phyloP scores from a whole-genome alignment of 805 yeast genomes.

The Tetrapisispora fleetii region DNA sequence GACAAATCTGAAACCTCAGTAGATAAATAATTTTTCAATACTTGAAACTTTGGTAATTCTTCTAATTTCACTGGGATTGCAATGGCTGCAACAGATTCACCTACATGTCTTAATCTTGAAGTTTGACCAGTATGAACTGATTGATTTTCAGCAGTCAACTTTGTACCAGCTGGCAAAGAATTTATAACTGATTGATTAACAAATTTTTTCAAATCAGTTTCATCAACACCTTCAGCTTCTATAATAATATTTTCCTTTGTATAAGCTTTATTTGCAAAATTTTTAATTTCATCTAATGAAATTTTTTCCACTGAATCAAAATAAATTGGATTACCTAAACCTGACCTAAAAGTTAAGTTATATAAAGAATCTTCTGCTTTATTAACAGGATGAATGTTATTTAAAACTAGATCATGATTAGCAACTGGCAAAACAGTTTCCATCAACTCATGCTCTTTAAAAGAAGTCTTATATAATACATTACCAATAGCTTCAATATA shows the following conservation, averaged over 20 bases:
- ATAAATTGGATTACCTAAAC: slow-evolving; percentile 75
- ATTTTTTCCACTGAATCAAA: slow-evolving; percentile 56
- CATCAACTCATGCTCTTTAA: slow-evolving; percentile 70
- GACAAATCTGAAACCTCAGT: slow-evolving; percentile 48
- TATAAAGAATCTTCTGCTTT: slow-evolving; percentile 72
- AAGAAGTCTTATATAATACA: slow-evolving; percentile 58
- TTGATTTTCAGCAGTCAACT: slow-evolving; percentile 30
- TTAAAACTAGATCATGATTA: slow-evolving; percentile 47
- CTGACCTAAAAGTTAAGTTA: slow-evolving; percentile 72
- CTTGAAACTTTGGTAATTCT: slow-evolving; percentile 57
- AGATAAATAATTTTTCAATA: slow-evolving; percentile 56
- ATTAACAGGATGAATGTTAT: slow-evolving; percentile 41
- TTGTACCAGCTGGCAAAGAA: slow-evolving; percentile 49
- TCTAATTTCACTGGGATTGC: slow-evolving; percentile 66
- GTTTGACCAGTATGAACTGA: slow-evolving; percentile 57
- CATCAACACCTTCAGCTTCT: slow-evolving; percentile 63
- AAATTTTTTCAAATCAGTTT: slow-evolving; percentile 58
- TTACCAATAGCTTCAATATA: slow-evolving; percentile 78
- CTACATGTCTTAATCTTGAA: slow-evolving; percentile 47
- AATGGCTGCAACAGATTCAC: slow-evolving; percentile 63
- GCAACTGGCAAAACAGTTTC: slow-evolving; percentile 82
- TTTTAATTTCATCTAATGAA: slow-evolving; percentile 53
- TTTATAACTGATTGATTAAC: slow-evolving; percentile 55
- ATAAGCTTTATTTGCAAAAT: slow-evolving; percentile 59
- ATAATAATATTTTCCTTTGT: slow-evolving; percentile 62